Base-by-base conservation (phyloP, 225 moss, liverwort and hornwort genomes). In the Physcomitrellopsis africana region DNA sequence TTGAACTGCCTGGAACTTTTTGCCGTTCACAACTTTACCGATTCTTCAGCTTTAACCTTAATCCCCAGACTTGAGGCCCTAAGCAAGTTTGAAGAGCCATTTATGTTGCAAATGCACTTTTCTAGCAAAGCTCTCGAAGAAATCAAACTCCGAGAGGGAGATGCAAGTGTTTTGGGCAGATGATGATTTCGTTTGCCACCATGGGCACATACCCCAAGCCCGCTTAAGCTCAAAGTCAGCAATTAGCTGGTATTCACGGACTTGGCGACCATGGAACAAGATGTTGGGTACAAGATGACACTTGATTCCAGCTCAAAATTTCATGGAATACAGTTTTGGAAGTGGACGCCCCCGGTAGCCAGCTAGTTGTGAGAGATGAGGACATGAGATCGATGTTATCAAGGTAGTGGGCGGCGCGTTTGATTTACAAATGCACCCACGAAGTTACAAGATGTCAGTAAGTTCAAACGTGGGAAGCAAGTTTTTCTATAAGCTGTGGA, bases 301-400 rank as follows among this genome's bases (percentile, higher is more conserved):
- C 57, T n/a, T 19, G 44, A 58, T 22, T 48, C 8, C 26, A 72
- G 56, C 46, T 37, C 42, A 46, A 58, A 18, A 7, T 59, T 1
- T 29, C 41, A 42, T 23, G 13, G 59, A 72, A 3, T 72, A 57
- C 42, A 43, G 19, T 11, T 43, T 60, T n/a, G 71, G 71, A 44
- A 37, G 71, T 37, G 20, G 71, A 58, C 46, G 19, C 59, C 46
- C 11, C 10, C 8, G 43, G 45, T 23, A 58, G 43, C 12, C 12
- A 24, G 45, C 19, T 59, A 8, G 44, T 72, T 43, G n/a, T 72
- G 23, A 14, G 43, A 8, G 19, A 57, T 13, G 42, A 72, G 23
- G 71, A 72, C 71, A 58, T 20, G 56, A 44, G 19, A 42, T 18
- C 9, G 14, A 70, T 70, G 37, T 14, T 37, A 16, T 70, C 70